Conservation (phyloP, 2,329 filamentous ascomycete species). For the Penicillium sp. region DNA sequence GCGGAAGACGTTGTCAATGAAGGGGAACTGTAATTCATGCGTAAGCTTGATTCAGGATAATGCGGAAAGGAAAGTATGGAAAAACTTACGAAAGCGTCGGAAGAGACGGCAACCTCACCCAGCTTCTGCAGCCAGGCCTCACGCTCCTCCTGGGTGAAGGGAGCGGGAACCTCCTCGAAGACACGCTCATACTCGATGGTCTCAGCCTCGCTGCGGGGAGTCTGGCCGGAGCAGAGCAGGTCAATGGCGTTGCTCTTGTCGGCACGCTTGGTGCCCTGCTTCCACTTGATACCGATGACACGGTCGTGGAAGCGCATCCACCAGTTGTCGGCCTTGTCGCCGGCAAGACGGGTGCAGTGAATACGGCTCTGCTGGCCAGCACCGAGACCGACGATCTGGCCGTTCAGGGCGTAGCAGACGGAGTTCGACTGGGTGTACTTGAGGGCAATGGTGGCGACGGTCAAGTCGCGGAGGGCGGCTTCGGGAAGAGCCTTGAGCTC, state of each 20-base stretch:
- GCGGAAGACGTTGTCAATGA: conserved; percentile 96
- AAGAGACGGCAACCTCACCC: conserved; percentile 73
- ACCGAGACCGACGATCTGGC: conserved; percentile 89
- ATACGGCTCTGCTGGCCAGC: conserved; percentile 97
- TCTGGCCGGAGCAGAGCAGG: conserved; percentile 84
- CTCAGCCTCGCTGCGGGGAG: conserved; percentile 81
- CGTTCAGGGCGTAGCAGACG: conserved; percentile 93
- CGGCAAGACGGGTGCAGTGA: conserved; percentile 95
- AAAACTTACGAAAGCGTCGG: conserved; percentile 84
- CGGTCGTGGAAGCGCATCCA: conserved; percentile 98
- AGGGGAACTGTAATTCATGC: conserved; percentile 72
- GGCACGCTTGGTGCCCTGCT: conserved; percentile 92
- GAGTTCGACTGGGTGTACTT: conserved; percentile 99
- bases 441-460: conserved; percentile 91
- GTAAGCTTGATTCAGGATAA: not conserved
- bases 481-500: conserved; percentile 71
- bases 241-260: conserved; percentile 99
- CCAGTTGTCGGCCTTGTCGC: conserved; percentile 99
- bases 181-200: conserved; percentile 81
- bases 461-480: conserved; percentile 80
- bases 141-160: conserved; percentile 82
- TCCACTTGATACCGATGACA: conserved; percentile 87
- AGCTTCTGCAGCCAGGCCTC: conserved; percentile 83
- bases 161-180: conserved; percentile 82
- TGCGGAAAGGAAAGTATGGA: not conserved